phyloP scores from a whole-genome alignment of 164 flowering plant genomes.

The Nelumbo lutea region DNA sequence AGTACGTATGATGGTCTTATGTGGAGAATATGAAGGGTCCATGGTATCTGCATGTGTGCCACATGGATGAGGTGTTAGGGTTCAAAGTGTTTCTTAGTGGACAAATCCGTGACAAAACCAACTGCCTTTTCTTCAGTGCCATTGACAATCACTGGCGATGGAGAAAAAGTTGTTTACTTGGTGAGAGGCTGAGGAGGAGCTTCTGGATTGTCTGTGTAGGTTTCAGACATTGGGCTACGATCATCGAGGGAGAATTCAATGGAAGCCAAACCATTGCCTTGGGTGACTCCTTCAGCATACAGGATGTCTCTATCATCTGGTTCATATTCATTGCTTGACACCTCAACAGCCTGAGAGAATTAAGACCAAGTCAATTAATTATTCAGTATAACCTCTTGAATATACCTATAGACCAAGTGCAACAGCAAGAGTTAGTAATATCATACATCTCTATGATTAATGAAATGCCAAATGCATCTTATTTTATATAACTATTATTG shows the following conservation, averaged over 20 bases:
- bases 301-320: constrained; percentile 89
- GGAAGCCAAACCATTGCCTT: constrained; percentile 91
- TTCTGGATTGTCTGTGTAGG: constrained; percentile 72
- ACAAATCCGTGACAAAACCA: neutral
- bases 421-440: too few relatives aligned
- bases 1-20: too few relatives aligned
- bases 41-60: neutral
- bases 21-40: neutral
- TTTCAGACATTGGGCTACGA: constrained; percentile 95
- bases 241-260: constrained; percentile 89
- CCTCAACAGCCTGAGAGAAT: constrained; percentile 77
- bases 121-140: neutral
- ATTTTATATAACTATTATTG: too few relatives aligned
- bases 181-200: constrained; percentile 54
- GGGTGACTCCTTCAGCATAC: constrained; percentile 96
- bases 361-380: constrained; percentile 6
- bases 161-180: constrained; percentile 39
- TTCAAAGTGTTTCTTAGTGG: neutral
- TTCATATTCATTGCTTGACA: constrained; percentile 94
- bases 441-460: too few relatives aligned
- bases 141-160: neutral
- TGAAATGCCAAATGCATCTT: too few relatives aligned
- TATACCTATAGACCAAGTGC: too few relatives aligned
- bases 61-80: neutral
- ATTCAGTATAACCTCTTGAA: neutral